Evolutionary conservation across 345 rosid genomes (phyloP), one percentile per base, ranked within the genome.

Genomic region (Turnera subulata): DNA sequence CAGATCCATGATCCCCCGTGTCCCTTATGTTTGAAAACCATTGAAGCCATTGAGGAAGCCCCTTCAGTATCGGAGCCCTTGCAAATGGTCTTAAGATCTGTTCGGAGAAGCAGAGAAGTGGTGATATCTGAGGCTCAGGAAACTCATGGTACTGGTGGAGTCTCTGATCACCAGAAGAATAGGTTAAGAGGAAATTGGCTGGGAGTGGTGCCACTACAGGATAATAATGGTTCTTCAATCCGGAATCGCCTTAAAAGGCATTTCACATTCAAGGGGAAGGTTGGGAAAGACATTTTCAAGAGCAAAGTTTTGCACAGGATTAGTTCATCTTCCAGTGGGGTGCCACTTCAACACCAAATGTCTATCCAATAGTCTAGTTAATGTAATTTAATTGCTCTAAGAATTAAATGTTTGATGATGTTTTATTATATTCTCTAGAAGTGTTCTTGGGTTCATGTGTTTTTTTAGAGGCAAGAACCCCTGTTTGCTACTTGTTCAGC

Each of bases 1-100:
- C 83, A 91, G 64, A 73, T 75, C 32, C 77, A 78, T 54, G 95
- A 91, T 40, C 98, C 96, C 19, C 80, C 80, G 33, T 84, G 92
- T 65, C 96, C 90, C 48, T 53, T 65, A 42, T 91, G 95, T 64
- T 69, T 76, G 68, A 79, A 85, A 72, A 74, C 64, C 50, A 23
- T 75, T n/a, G 78, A 76, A 59, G 50, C 61, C 25, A 35, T 61
- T 1, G 83, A 80, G 43, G 91, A 80, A 60, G 71, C 80, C 19
- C 29, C 71, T 14, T 72, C 76, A 13, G 61, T 67, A 32, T 71
- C 91, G 12, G 94, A 85, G 68, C 82, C 91, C 17, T 73, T 88
- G 78, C 80, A 82, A 57, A 60, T 71, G 76, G 89, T 87, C 26
- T 59, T 88, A 40, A 85, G 82, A 65, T 75, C 94, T 20, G 62